Evolutionary conservation across 306 rosid species (phyloP), one percentile per base, ranked within the genome.

Genomic region (Gillenia trifoliata): DNA sequence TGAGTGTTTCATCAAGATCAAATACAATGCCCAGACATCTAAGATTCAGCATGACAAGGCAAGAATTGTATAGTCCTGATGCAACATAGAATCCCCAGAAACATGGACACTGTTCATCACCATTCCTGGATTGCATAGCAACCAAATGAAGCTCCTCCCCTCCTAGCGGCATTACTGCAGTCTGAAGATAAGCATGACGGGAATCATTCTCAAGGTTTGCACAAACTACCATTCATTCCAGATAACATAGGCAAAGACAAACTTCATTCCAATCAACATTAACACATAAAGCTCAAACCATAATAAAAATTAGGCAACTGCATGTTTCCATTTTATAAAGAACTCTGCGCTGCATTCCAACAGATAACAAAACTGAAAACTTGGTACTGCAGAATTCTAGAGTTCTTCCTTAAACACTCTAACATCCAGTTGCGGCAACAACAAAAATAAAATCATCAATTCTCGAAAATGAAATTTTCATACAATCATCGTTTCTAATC

Each of bases 1-100:
- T 81, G 61, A 95, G 99, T 22, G 99, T 95, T 83, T 95, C 99
- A 83, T 95, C 99, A 36, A 95, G 92, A 89, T 95, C 99, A 81
- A 95, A 95, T 72, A 95, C 99, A 81, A 95, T 95, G 69, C 96
- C 98, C 83, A 95, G 89, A 83, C 99, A 95, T 87, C 99, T 89
- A 72, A 92, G 98, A 83, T 95, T 92, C 78, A 95, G 79, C 99
- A 92, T 89, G 84, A 81, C 87, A 34, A 95, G 96, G 80, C 96
- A 95, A 22, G 96, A 95, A 86, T 85, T 76, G 66, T 92, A 95
- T 66, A 95, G 89, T 56, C 98, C 99, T 19, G 82, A 61, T 36
- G 91, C 84, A 79, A 90, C 96, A 49, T 22, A 77, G 85, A 92
- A 95, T 71, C 93, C 99, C 99, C 99, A 95, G 79, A 95, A 95